Percentiles rank a stretch among this genome's conserved stretches.
Conservation (phyloP, 2,329 filamentous ascomycete genomes). For the Septoria petroselini region DNA sequence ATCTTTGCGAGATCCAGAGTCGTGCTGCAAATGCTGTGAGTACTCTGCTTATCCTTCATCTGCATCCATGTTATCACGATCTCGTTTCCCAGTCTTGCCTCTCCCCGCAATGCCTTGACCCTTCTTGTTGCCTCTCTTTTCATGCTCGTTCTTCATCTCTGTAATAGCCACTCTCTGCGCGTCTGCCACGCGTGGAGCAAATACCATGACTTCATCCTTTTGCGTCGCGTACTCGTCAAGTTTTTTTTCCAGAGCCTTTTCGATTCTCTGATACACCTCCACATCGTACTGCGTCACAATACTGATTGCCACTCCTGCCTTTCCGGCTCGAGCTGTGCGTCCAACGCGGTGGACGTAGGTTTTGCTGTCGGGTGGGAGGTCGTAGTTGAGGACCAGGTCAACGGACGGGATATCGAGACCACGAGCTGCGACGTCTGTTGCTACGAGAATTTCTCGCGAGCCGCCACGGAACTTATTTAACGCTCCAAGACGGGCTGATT, state of each 20-base stretch:
- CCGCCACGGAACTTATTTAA: constrained; percentile 84
- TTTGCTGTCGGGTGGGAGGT: constrained; percentile 79
- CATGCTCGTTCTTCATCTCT: constrained; percentile 77
- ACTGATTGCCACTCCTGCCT: constrained; percentile 74
- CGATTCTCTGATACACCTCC: constrained; percentile 76
- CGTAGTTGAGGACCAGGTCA: constrained; percentile 81
- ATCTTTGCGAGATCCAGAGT: no score
- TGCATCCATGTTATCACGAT: constrained; percentile 67
- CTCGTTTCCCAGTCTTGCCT: constrained; percentile 55
- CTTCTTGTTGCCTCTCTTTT: constrained; percentile 59
- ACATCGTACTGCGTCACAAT: constrained; percentile 86
- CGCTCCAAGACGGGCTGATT: constrained; percentile 80
- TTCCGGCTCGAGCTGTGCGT: constrained; percentile 81
- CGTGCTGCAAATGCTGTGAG: no score
- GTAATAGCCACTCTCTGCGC: constrained; percentile 75
- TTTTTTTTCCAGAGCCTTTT: constrained; percentile 76
- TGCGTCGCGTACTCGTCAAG: constrained; percentile 65
- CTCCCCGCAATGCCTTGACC: constrained; percentile 47
- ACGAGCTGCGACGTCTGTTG: constrained; percentile 89
- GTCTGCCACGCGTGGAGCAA: constrained; percentile 73
- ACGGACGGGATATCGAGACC: constrained; percentile 93
- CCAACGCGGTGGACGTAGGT: constrained; percentile 90
- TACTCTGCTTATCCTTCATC: constrained; percentile 58
- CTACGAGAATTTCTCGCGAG: constrained; percentile 80
- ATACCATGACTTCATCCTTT: constrained; percentile 82